These are phyloP conservation scores for Lactarius tabidus DNA, from an alignment of 768 basidiomycete species.

Conservation along the genomic window DNA sequence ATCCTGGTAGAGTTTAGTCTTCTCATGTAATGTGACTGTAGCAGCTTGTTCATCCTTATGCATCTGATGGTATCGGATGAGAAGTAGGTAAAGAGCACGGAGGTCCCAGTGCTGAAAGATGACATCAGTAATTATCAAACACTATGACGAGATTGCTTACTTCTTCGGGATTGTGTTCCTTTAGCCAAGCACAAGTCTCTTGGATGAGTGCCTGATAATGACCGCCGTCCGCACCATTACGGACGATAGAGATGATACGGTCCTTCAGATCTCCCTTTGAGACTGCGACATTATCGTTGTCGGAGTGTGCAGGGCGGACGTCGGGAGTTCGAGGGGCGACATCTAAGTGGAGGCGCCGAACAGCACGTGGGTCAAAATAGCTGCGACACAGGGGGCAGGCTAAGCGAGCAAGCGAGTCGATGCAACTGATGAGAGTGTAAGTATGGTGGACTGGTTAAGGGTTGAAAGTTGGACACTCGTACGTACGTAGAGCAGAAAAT, in stretches of 20 bases:
- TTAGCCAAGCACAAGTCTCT: slow-evolving; percentile 24
- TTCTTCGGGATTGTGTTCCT: slow-evolving; percentile 20
- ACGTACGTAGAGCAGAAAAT: slow-evolving; percentile 27
- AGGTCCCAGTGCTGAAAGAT: slow-evolving; percentile 26
- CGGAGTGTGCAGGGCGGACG: slow-evolving; percentile 8
- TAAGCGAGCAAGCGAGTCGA: slow-evolving; percentile 20
- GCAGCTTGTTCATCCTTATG: slow-evolving; percentile 26
- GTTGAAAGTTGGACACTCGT: slow-evolving; percentile 7
- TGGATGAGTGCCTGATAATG: slow-evolving; percentile 24
- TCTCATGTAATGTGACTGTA: slow-evolving; percentile 18
- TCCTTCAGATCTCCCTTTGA: slow-evolving; percentile 23
- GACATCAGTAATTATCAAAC: background rate
- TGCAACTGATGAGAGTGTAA: slow-evolving; percentile 18
- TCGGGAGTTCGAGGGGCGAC: slow-evolving; percentile 18
- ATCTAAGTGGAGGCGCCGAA: slow-evolving; percentile 24
- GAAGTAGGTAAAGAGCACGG: slow-evolving; percentile 24
- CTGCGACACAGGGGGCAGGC: slow-evolving; percentile 25
- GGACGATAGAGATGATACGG: slow-evolving; percentile 23
- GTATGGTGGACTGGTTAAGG: slow-evolving; percentile 6
- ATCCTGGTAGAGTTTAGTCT: slow-evolving; percentile 23
- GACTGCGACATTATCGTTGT: background rate
- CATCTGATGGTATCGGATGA: slow-evolving; percentile 26
- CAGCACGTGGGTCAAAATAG: slow-evolving; percentile 19
- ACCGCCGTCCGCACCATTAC: slow-evolving; percentile 24
- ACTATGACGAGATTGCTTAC: slow-evolving; percentile 5